Percentiles rank a stretch among this genome's conserved stretches.
These are phyloP conservation scores for Kappamyces sp. DNA, from an alignment of 192 early-diverging fungal species.

Conservation along the genomic window DNA sequence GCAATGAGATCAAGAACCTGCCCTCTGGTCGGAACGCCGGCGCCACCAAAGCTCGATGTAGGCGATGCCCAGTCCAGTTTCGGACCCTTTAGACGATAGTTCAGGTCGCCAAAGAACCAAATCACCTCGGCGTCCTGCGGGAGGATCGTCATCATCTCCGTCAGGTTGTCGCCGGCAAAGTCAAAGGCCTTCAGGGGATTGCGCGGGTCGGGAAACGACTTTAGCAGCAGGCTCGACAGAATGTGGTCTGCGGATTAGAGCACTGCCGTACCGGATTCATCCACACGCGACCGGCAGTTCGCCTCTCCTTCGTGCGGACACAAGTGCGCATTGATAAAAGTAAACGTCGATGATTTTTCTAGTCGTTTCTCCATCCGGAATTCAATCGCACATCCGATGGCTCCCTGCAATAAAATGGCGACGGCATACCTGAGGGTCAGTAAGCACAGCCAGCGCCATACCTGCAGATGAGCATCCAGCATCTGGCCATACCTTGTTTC, in stretches of 20 bases:
- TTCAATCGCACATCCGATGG: slow-evolving; percentile 22
- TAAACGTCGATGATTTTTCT: slow-evolving; percentile 6
- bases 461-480: no score
- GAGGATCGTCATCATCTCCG: not conserved
- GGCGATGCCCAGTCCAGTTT: not conserved
- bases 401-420: slow-evolving; percentile 7
- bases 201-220: not conserved
- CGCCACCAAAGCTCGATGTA: not conserved
- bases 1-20: slow-evolving; percentile 23
- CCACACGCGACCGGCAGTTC: slow-evolving; percentile 28
- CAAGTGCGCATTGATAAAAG: slow-evolving; percentile 31
- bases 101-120: slow-evolving; percentile 35
- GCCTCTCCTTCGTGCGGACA: slow-evolving; percentile 29
- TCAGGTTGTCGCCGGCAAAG: not conserved
- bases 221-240: slow-evolving; percentile 20
- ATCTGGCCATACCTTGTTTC: slow-evolving; percentile 20
- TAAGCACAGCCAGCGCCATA: no score
- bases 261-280: slow-evolving; percentile 9
- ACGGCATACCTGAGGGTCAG: no score
- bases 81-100: slow-evolving; percentile 33
- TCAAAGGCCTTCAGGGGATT: no score
- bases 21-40: not conserved
- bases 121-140: slow-evolving; percentile 19
- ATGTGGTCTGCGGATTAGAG: slow-evolving; percentile 14
- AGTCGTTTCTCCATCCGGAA: slow-evolving; percentile 16